Conservation (phyloP, 2,329 filamentous ascomycete genomes). For the Hypoxylon sp. region DNA sequence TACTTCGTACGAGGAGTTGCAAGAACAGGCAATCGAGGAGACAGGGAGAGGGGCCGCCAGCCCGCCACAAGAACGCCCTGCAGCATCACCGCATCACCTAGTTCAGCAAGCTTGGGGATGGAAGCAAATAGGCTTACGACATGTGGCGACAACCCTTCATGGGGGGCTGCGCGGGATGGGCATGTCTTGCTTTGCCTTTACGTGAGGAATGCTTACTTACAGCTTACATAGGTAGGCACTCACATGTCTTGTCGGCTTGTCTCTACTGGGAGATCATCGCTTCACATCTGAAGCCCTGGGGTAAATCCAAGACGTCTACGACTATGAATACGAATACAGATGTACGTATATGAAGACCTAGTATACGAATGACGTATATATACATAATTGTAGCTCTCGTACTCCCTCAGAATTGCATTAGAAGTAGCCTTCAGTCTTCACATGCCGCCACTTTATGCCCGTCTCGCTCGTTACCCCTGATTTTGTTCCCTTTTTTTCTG, state of each 20-base stretch:
- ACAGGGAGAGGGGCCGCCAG: slow-evolving; percentile 3
- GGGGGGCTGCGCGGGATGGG: neutral
- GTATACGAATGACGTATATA: too few species aligned
- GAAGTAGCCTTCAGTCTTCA: slow-evolving; percentile 3
- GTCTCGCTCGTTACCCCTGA: slow-evolving; percentile 11
- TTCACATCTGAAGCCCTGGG: neutral
- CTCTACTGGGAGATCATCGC: too few species aligned
- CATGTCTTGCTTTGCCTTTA: neutral
- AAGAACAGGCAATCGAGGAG: too few species aligned
- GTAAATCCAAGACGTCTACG: too few species aligned
- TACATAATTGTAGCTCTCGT: neutral
- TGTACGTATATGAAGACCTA: too few species aligned
- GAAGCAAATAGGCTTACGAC: slow-evolving; percentile 30
- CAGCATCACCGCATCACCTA: neutral
- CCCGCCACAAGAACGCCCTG: slow-evolving; percentile 3
- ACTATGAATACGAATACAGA: too few species aligned
- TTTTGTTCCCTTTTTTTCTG: too few species aligned
- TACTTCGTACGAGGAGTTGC: too few species aligned
- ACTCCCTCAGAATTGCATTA: neutral
- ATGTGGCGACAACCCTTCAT: slow-evolving; percentile 22
- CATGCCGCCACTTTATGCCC: slow-evolving; percentile 1
- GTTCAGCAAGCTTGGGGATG: neutral
- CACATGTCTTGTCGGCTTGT: too few species aligned
- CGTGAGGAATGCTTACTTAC: neutral
- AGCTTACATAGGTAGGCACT: neutral